These are phyloP conservation scores for Cordyceps fumosorosea DNA, from an alignment of 2,329 filamentous ascomycete genomes.

Conservation along the genomic window DNA sequence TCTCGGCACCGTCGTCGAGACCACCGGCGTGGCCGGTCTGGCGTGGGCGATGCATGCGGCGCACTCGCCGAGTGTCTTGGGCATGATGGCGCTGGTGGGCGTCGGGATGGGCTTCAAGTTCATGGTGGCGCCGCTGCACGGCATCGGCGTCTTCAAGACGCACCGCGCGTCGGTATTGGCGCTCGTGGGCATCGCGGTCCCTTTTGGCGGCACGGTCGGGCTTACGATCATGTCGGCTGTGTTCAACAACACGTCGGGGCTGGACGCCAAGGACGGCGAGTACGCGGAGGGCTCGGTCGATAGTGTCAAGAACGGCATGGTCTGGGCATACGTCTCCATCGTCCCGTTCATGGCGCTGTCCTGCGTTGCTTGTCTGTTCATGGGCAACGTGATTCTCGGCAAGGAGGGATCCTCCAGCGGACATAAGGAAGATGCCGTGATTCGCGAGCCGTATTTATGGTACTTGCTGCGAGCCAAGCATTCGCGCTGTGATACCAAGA, in stretches of 20 bases:
- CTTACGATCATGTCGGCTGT: conserved; percentile 63
- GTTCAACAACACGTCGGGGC: conserved; percentile 51
- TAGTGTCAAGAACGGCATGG: conserved; percentile 26
- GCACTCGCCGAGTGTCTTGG: conserved; percentile 47
- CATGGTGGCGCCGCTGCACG: conserved; percentile 58
- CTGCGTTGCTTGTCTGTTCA: conserved; percentile 21
- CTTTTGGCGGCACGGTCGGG: conserved; percentile 58
- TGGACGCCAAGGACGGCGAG: conserved; percentile 19
- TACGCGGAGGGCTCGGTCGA: conserved; percentile 22
- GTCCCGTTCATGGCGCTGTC: conserved; percentile 47
- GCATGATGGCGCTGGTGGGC: conserved; percentile 60
- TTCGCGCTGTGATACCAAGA: not conserved
- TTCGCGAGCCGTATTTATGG: conserved; percentile 10
- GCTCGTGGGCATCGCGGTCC: conserved; percentile 51
- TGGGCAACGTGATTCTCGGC: conserved; percentile 27
- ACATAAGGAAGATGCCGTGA: not conserved
- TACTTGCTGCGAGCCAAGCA: not conserved
- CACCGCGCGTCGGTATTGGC: conserved; percentile 53
- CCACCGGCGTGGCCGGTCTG: conserved; percentile 51
- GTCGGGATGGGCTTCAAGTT: conserved; percentile 57
- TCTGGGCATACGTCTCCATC: conserved; percentile 58
- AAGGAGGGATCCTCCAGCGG: conserved; percentile 8
- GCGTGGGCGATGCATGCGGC: conserved; percentile 48
- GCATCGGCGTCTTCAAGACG: conserved; percentile 53
- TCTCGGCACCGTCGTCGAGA: conserved; percentile 49